Conservation (phyloP, 768 basidiomycete species). For the Pisolithus tinctorius region DNA sequence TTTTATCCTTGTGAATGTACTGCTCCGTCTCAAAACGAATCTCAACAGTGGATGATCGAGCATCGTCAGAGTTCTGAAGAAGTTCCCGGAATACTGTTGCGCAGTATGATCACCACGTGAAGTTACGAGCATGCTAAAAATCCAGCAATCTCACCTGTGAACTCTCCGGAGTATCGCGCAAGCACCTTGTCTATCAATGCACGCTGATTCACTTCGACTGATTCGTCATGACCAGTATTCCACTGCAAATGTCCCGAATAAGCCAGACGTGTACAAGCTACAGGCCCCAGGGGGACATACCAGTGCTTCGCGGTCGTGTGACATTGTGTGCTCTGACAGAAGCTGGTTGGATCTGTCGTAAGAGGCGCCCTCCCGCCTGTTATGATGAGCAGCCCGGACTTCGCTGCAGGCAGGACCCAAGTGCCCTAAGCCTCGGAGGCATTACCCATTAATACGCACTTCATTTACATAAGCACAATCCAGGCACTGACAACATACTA, state of each 20-base stretch:
- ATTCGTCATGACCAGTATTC: slow-evolving; percentile 64
- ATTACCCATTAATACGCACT: too few relatives aligned
- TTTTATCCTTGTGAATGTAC: slow-evolving; percentile 27
- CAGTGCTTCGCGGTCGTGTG: slow-evolving; percentile 24
- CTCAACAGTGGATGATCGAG: slow-evolving; percentile 66
- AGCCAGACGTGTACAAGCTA: not conserved
- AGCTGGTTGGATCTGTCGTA: too few relatives aligned
- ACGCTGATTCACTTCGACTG: slow-evolving; percentile 89
- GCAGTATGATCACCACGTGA: not conserved
- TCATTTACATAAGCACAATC: too few relatives aligned
- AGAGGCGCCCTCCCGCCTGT: too few relatives aligned
- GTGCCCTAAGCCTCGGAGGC: too few relatives aligned
- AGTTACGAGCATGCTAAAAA: not conserved
- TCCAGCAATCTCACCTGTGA: slow-evolving; percentile 48
- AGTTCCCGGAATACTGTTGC: slow-evolving; percentile 70
- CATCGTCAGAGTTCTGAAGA: slow-evolving; percentile 94
- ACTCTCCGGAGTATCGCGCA: slow-evolving; percentile 91
- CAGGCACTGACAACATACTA: too few relatives aligned
- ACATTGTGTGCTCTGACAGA: slow-evolving; percentile 9
- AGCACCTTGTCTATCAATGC: slow-evolving; percentile 97
- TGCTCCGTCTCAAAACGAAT: slow-evolving; percentile 70
- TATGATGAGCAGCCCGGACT: too few relatives aligned
- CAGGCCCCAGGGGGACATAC: slow-evolving; percentile 5
- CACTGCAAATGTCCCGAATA: slow-evolving; percentile 29
- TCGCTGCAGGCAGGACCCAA: too few relatives aligned